phyloP scores from a whole-genome alignment of 78 protist species.

The Dictyostelium brefeldianum region DNA sequence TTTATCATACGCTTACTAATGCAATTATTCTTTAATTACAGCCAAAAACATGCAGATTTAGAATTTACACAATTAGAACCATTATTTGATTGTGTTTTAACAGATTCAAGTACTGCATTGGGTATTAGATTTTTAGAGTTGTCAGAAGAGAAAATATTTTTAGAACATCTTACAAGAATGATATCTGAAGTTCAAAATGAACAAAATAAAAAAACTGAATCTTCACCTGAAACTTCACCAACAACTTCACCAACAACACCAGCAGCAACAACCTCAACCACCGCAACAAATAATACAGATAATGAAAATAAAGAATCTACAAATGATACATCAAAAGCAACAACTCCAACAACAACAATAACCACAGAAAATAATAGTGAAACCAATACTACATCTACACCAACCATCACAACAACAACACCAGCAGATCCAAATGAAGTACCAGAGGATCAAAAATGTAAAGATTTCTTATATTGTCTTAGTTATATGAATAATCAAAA shows the following conservation, averaged over 20 bases:
- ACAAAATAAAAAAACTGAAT: constrained; percentile 20
- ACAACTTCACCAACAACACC: neutral
- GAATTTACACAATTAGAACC: constrained; percentile 84
- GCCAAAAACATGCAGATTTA: constrained; percentile 77
- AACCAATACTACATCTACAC: neutral
- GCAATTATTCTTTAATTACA: too few relatives aligned
- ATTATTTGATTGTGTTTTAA: constrained; percentile 73
- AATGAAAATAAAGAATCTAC: neutral
- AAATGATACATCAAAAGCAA: neutral
- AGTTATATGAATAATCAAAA: constrained; percentile 83
- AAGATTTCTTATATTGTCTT: constrained; percentile 89
- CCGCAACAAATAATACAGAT: neutral
- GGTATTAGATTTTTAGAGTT: constrained; percentile 74
- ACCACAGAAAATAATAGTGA: neutral
- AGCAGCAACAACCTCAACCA: neutral
- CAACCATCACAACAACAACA: neutral
- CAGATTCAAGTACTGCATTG: constrained; percentile 77
- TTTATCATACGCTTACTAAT: too few relatives aligned
- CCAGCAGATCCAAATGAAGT: neutral
- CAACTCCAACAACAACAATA: neutral
- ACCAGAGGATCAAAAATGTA: constrained; percentile 30
- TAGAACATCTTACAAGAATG: constrained; percentile 66
- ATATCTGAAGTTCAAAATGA: constrained; percentile 40
- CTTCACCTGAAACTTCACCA: neutral
- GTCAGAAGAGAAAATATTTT: constrained; percentile 52